Evolutionary conservation across 1,139 yeast species (phyloP), one percentile per base, ranked within the genome.

Genomic region (Kodamaea alishanica): DNA sequence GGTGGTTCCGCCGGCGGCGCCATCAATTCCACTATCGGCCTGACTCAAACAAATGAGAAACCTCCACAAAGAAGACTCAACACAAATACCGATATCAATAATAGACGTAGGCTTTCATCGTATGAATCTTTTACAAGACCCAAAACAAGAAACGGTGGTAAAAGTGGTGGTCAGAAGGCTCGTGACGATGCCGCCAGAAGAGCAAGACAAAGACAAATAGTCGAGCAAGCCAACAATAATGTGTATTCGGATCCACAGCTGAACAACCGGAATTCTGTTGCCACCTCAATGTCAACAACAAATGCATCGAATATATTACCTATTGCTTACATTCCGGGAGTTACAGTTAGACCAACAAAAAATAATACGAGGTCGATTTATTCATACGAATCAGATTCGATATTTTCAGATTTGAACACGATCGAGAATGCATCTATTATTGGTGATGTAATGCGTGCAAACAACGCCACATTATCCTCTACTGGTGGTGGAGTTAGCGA

Each of bases 261-360:
- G 26, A 55, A 59, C 41, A 55, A 65, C 42, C 55, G 75, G 45
- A 56, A 73, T 63, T 62, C 72, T 36, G 61, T 79, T 41, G 82
- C 87, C 6, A 76, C 84, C 15, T 74, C 87, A 5, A 73, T 79
- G 24, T 70, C 84, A 39, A 82, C 92, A 6, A 66, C 74, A 37
- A 78, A 84, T 48, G 95, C 94, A 4, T 84, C 95, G 6, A 89
- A 90, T 59, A 81, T 90, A 45, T 75, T 89, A 45, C 96, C 96
- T n/a, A 84, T 89, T 47, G 96, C 95, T 2, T 89, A 89, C 58
- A 87, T 89, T 44, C 97, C 97, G 0, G 97, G 97, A 29, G 96
- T 88, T 29, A 84, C 88, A 1, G 81, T 80, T n/a, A 67, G 82
- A 24, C 77, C 77, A 28, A 63, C 76, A 32, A 61, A 67, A 50